These are phyloP conservation scores for Cladochytrium tenue DNA, from an alignment of 371 early-diverging fungal species.

Conservation along the genomic window DNA sequence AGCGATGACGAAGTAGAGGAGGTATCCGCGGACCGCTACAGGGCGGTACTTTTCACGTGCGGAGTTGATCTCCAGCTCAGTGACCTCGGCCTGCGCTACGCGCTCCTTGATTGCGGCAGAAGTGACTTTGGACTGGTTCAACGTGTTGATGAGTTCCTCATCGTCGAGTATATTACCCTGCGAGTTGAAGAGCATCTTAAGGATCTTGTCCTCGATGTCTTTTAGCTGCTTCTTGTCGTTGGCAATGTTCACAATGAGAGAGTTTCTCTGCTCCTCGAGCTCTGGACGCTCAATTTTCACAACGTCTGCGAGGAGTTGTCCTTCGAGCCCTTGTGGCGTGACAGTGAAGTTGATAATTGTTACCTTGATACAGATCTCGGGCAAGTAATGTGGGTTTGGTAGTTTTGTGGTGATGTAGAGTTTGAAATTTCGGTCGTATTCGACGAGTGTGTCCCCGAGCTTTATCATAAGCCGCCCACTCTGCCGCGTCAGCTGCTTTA, in stretches of 20 bases:
- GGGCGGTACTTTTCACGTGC: constrained; percentile 49
- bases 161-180: constrained; percentile 54
- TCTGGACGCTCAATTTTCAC: constrained; percentile 50
- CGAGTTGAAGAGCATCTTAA: constrained; percentile 48
- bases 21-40: constrained; percentile 49
- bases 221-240: constrained; percentile 50
- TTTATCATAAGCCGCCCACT: constrained; percentile 45
- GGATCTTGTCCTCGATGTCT: constrained; percentile 54
- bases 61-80: constrained; percentile 45
- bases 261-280: constrained; percentile 50
- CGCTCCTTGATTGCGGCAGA: constrained; percentile 49
- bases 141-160: constrained; percentile 48
- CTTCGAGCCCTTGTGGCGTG: constrained; percentile 46
- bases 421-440: constrained; percentile 50
- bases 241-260: constrained; percentile 46
- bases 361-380: constrained; percentile 55
- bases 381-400: constrained; percentile 51
- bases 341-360: constrained; percentile 56
- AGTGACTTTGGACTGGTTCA: constrained; percentile 53
- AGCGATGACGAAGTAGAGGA: constrained; percentile 48
- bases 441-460: constrained; percentile 48
- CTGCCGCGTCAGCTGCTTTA: constrained; percentile 47
- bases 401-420: constrained; percentile 51
- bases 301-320: constrained; percentile 50
- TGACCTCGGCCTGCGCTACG: constrained; percentile 42